Conservation (phyloP, 331 rosid species). For the Rhamnella rubrinervis region DNA sequence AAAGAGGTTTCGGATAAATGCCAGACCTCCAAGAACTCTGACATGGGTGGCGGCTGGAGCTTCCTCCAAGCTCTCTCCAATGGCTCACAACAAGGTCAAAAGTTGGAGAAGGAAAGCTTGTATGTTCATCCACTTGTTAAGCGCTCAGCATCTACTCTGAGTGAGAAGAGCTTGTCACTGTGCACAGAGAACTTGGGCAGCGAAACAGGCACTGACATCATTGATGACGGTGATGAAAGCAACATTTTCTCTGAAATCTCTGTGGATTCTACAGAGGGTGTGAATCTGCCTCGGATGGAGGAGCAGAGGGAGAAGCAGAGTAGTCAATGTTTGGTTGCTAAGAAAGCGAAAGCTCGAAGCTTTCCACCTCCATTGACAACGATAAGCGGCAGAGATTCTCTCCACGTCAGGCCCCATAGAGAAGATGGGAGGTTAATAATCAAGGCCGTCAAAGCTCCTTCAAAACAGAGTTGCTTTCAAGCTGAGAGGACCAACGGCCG, state of each 20-base stretch:
- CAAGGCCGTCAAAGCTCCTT: constrained; percentile 55
- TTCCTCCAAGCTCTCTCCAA: constrained; percentile 54
- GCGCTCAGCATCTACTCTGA: constrained; percentile 38
- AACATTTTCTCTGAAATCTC: constrained; percentile 35
- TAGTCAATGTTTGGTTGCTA: constrained; percentile 29
- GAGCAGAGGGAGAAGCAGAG: constrained; percentile 3
- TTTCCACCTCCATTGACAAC: constrained; percentile 98
- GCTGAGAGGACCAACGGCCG: constrained; percentile 86
- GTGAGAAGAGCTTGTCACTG: constrained; percentile 60
- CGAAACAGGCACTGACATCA: constrained; percentile 77
- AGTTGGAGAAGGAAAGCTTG: constrained; percentile 21
- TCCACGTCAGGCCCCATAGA: constrained; percentile 67
- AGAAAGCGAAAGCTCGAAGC: constrained; percentile 22
- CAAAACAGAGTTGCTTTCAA: constrained; percentile 41
- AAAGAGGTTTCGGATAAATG: constrained; percentile 18
- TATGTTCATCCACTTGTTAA: constrained; percentile 63
- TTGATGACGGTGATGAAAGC: constrained; percentile 14
- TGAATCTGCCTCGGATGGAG: constrained; percentile 34
- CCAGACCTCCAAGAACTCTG: constrained; percentile 19
- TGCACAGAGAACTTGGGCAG: constrained; percentile 88
- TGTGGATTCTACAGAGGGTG: not conserved
- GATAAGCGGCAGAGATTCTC: constrained; percentile 63
- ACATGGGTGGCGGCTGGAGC: constrained; percentile 47
- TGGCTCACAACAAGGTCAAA: constrained; percentile 3
- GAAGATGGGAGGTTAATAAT: constrained; percentile 75